phyloP scores from a whole-genome alignment of 2,329 filamentous ascomycete species.

The Colletotrichum sublineola region DNA sequence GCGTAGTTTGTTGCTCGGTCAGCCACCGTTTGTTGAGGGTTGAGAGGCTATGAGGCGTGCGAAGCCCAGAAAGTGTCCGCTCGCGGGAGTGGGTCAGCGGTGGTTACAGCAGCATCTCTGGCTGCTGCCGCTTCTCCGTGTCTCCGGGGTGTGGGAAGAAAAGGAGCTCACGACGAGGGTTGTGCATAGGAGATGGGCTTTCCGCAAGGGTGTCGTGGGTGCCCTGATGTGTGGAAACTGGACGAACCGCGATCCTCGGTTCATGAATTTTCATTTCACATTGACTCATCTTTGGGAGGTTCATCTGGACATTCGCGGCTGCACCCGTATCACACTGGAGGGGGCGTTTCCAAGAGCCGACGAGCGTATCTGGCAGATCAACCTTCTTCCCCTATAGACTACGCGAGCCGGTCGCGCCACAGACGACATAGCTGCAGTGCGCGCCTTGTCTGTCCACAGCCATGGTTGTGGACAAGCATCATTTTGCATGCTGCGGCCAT shows the following conservation, averaged over 20 bases:
- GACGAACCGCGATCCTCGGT: conserved; percentile 1
- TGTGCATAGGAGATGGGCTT: background rate
- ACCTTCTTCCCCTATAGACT: background rate
- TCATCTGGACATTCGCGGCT: conserved; percentile 30
- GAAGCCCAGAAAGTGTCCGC: background rate
- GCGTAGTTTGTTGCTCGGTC: background rate
- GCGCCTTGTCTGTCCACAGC: background rate
- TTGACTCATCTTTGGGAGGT: conserved; percentile 6
- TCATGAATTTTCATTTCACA: conserved; percentile 4
- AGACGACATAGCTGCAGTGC: conserved; percentile 9
- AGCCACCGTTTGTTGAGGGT: background rate
- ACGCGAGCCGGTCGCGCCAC: conserved; percentile 4
- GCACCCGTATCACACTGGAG: conserved; percentile 11
- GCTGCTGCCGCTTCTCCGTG: background rate
- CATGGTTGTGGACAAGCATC: conserved; percentile 22
- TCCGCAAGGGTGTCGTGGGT: background rate
- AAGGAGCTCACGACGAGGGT: conserved; percentile 18
- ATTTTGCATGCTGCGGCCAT: conserved; percentile 7
- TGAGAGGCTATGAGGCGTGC: background rate
- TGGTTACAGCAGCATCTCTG: background rate
- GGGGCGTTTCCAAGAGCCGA: conserved; percentile 1
- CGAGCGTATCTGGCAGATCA: background rate
- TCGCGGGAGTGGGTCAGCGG: background rate
- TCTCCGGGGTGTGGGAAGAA: conserved; percentile 25
- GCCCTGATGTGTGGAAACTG: conserved; percentile 2